Base-by-base conservation (phyloP, 2,329 filamentous ascomycete species). In the Penicillium fuscoglaucum region DNA sequence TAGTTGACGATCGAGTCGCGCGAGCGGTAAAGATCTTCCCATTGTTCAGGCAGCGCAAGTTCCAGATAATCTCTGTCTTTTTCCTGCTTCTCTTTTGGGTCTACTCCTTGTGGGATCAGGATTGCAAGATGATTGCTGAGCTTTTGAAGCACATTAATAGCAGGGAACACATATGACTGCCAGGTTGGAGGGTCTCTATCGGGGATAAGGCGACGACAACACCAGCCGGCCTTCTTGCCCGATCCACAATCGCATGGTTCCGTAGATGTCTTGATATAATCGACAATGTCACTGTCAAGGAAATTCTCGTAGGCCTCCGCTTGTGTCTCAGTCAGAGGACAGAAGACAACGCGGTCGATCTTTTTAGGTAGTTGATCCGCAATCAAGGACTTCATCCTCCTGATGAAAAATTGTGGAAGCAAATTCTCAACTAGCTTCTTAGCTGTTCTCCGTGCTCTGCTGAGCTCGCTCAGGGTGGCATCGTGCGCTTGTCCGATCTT, bases 341-440 rank as follows among this genome's bases (percentile, higher is more conserved):
- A 99, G 71, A 99, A 99, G 5, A 98, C 91, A 0, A 98, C 93
- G 55, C 89, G 87, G 72, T 99, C 95, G 35, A 86, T 93, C 81
- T 99, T 99, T 76, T 92, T 96, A 0, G 95, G 95, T 8, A 99
- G 81, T 70, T 99, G 93, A 68, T 96, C 82, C 0, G 92, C 91
- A 60, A 99, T 96, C 17, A 98, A 79, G 0, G 88, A 87, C 79
- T 99, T 99, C 85, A 96, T 95, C 2, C 95, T 87, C 1, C 95
- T 89, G 2, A 97, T 82, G 67, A 99, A 98, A 73, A 96, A 96
- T 15, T 87, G 85, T 0, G 95, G 95, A 3, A 99, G 81, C 0
- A 99, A 84, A 58, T 96, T 96, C 37, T 93, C 81, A 0, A 93
- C 91, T 3, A 99, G 84, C 65, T 92, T 90, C 66, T 89, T 86